Base-by-base conservation (phyloP, 2,329 filamentous ascomycete species). In the Phoma sp. region DNA sequence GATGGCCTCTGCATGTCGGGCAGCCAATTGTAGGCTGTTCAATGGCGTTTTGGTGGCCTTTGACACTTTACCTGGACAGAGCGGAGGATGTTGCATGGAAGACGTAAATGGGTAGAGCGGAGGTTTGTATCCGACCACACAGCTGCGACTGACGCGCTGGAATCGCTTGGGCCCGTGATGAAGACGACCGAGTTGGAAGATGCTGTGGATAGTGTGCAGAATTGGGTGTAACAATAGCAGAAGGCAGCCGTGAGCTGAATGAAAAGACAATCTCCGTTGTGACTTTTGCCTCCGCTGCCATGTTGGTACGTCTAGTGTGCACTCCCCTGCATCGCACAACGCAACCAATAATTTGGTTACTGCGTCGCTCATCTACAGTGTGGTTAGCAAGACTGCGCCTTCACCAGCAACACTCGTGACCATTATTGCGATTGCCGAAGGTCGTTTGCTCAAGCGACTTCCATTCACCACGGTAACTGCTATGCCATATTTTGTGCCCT, bases 31-130 rank as follows among this genome's bases (percentile, higher is more conserved):
- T 31, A 15, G 49, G 41, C 49, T 39, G 49, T 39, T 29, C 25
- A 51, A 27, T 22, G 49, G 49, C 41, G 49, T 51, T 51, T 51
- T 35, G 49, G 49, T 19, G 35, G 49, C 41, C 45, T 45, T 51
- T 45, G 35, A 33, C 35, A 40, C 40, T 17, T 27, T 36, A 45
- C 27, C 45, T 51, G 33, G 38, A 27, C 32, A 44, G 8, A 8
- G 33, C 31, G 48, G 48, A 36, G 33, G 24, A 13, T 44, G 40
- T 32, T 45, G 35, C 41, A 40, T 40, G 41, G 38, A 40, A 40
- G 41, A 51, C 21, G 35, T 19, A 19, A 19, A 15, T 32, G 12
- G 22, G 10, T 39, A 25, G 41, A 45, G 24, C 3, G 48, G 32
- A 25, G 17, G 41, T 8, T 22, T 35, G 21, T 22, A 24, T 35